Conservation (phyloP, 495 filamentous ascomycete species). For the Pyrenopolyporus hunteri region DNA sequence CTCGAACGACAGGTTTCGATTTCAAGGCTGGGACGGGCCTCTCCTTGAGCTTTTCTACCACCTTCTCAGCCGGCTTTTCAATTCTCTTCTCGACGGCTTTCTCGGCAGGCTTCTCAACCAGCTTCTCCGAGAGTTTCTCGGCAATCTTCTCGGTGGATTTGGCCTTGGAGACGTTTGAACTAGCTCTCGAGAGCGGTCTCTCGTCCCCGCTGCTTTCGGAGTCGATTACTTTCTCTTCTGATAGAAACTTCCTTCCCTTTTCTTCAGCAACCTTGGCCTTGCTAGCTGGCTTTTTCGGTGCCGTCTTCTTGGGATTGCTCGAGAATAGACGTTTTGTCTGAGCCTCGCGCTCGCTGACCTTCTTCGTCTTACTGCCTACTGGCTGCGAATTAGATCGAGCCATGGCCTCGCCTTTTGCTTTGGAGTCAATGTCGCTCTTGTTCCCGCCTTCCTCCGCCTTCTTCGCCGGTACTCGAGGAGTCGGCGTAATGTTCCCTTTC, state of each 20-base stretch:
- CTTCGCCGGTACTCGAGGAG: conserved; percentile 64
- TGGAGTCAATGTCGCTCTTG: conserved; percentile 62
- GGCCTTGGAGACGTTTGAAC: conserved; percentile 41
- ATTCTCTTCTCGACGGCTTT: conserved; percentile 35
- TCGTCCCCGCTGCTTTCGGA: conserved; percentile 74
- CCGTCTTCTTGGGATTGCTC: conserved; percentile 46
- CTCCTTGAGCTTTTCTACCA: conserved; percentile 43
- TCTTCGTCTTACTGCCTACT: conserved; percentile 61
- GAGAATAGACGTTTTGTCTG: conserved; percentile 66
- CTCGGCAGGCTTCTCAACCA: conserved; percentile 39
- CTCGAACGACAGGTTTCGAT: conserved; percentile 37
- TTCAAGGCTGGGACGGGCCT: conserved; percentile 38
- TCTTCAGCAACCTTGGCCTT: conserved; percentile 46
- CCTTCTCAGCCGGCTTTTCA: conserved; percentile 37
- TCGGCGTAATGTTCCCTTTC: conserved; percentile 62
- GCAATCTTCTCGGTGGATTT: conserved; percentile 32
- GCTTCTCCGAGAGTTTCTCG: conserved; percentile 45
- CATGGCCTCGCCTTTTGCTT: conserved; percentile 59
- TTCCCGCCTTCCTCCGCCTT: conserved; percentile 62
- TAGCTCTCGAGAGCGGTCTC: conserved; percentile 44
- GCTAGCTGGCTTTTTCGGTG: conserved; percentile 54
- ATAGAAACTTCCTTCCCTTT: conserved; percentile 49
- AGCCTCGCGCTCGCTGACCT: conserved; percentile 64
- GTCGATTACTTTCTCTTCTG: conserved; percentile 75
- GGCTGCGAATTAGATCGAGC: conserved; percentile 61